phyloP scores from a whole-genome alignment of 768 basidiomycete species.

The Pulveroboletus sp. region DNA sequence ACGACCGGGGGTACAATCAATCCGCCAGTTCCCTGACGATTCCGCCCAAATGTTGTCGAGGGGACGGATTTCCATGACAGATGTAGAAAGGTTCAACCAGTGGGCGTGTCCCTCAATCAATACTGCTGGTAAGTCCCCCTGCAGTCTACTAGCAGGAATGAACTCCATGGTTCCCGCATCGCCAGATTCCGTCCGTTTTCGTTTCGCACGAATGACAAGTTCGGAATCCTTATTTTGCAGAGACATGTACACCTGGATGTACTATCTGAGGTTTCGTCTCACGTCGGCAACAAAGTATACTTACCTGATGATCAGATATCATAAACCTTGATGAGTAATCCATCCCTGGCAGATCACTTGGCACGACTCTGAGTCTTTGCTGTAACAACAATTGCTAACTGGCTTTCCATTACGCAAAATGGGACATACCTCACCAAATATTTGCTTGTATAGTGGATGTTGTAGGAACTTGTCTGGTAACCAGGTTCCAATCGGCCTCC shows the following conservation, averaged over 20 bases:
- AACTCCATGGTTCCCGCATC: constrained; percentile 15
- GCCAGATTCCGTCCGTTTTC: background rate
- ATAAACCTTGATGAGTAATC: constrained; percentile 18
- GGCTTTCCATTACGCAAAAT: background rate
- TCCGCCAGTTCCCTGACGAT: constrained; percentile 26
- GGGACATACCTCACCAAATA: constrained; percentile 22
- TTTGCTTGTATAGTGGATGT: constrained; percentile 10
- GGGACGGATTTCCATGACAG: constrained; percentile 29
- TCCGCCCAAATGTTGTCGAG: constrained; percentile 21
- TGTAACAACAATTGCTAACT: constrained; percentile 5
- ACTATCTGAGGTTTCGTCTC: background rate
- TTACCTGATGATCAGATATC: constrained; percentile 21
- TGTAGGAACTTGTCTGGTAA: constrained; percentile 12
- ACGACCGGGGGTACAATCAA: constrained; percentile 7
- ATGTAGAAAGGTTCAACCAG: constrained; percentile 28
- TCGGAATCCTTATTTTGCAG: background rate
- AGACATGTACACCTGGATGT: constrained; percentile 14
- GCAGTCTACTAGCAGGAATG: constrained; percentile 22
- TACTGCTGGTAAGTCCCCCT: constrained; percentile 24
- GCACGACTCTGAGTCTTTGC: constrained; percentile 14
- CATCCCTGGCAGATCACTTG: constrained; percentile 21
- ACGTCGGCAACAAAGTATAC: background rate
- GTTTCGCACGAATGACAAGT: constrained; percentile 14
- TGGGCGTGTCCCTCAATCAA: constrained; percentile 25
- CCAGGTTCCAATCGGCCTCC: constrained; percentile 15